Evolutionary conservation across 805 yeast species (phyloP).

Genomic region (Kregervanrija delftensis): DNA sequence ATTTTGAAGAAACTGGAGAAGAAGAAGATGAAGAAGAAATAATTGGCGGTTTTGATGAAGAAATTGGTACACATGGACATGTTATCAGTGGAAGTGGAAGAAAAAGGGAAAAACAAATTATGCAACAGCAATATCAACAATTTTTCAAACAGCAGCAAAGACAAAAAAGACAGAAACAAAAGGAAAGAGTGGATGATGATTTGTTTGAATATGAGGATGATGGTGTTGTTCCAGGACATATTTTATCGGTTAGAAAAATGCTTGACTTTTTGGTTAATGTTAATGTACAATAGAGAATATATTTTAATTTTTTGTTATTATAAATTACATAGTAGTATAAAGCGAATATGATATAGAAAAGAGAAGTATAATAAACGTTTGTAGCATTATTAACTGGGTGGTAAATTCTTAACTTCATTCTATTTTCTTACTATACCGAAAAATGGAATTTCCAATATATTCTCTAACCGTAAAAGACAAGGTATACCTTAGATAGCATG

Average conservation of each 20-base stretch:
- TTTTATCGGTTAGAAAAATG: constrained; percentile 57
- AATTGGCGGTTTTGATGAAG: not conserved
- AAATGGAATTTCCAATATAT: no score
- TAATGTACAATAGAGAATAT: constrained; percentile 30
- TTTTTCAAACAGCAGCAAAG: constrained; percentile 11
- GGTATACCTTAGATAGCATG: no score
- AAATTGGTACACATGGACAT: constrained; percentile 3
- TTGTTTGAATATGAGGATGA: constrained; percentile 10
- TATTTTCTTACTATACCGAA: no score
- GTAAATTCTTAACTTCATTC: no score
- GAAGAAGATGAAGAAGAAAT: constrained; percentile 10
- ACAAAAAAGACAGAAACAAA: constrained; percentile 3
- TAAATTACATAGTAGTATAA: not conserved
- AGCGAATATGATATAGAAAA: not conserved
- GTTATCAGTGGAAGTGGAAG: not conserved
- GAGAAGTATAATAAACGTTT: not conserved
- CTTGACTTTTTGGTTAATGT: constrained; percentile 55
- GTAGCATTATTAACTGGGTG: no score
- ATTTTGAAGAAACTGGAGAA: constrained; percentile 27
- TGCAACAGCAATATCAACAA: constrained; percentile 12
- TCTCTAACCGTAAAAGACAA: no score
- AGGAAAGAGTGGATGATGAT: constrained; percentile 5
- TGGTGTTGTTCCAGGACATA: constrained; percentile 65
- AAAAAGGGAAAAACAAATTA: constrained; percentile 6
- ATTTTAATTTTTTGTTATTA: not conserved